Percentiles rank a stretch among this genome's conserved stretches.
Conservation (phyloP, 352 stramenopile species). For the Phytophthora pluvialis region DNA sequence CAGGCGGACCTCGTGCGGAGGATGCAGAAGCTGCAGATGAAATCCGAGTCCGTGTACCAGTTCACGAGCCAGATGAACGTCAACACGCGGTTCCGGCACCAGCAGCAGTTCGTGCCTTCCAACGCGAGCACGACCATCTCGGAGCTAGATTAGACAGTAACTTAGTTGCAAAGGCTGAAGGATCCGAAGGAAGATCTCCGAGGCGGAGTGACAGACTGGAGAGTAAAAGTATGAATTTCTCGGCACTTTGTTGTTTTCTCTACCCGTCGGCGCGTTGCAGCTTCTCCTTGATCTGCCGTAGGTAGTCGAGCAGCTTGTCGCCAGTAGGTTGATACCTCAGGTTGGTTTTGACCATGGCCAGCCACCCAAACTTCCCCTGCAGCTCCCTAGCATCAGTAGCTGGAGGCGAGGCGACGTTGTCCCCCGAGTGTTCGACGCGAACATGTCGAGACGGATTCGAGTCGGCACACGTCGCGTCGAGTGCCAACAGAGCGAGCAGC, state of each 20-base stretch:
- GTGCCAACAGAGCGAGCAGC: conserved; percentile 1
- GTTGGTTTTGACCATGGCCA: conserved; percentile 12
- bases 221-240: conserved; percentile 8
- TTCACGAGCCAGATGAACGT: conserved; percentile 56
- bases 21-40: conserved; percentile 63
- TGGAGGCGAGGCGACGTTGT: neutral
- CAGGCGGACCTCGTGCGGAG: conserved; percentile 45
- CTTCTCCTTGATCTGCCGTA: conserved; percentile 7
- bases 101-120: conserved; percentile 15
- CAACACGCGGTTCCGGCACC: conserved; percentile 24
- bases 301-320: neutral
- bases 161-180: neutral
- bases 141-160: conserved; percentile 33
- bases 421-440: neutral
- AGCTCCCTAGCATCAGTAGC: neutral
- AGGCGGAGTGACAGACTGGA: conserved; percentile 3
- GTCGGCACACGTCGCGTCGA: neutral
- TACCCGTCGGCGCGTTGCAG: neutral
- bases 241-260: neutral
- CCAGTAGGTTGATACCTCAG: conserved; percentile 14
- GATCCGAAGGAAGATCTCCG: conserved; percentile 12
- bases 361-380: conserved; percentile 4
- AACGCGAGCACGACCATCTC: conserved; percentile 26
- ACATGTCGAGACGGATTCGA: conserved; percentile 1
- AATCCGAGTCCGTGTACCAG: conserved; percentile 67